These are phyloP conservation scores for Lycium ferocissimum DNA, from an alignment of 257 asterid genomes.

Conservation along the genomic window DNA sequence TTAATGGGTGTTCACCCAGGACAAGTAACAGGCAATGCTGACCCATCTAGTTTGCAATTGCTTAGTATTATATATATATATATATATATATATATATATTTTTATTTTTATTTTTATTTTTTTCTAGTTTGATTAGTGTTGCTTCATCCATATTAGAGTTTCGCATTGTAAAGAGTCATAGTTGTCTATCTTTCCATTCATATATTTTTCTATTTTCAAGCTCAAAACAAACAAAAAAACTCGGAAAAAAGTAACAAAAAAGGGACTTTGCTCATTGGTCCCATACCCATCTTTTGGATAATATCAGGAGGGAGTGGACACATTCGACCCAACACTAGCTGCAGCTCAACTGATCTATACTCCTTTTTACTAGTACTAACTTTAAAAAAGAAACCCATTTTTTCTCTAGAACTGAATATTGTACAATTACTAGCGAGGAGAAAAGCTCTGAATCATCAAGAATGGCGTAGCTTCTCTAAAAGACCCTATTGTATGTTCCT, in stretches of 20 bases:
- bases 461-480: neutral
- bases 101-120: too few relatives aligned
- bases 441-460: neutral
- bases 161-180: too few relatives aligned
- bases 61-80: too few relatives aligned
- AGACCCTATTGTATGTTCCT: constrained; percentile 8
- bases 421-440: neutral
- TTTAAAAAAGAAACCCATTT: neutral
- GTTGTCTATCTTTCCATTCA: too few relatives aligned
- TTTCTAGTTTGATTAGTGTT: too few relatives aligned
- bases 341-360: neutral
- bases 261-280: neutral
- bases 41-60: too few relatives aligned
- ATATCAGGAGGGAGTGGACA: constrained; percentile 27
- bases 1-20: too few relatives aligned
- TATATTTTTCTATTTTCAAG: too few relatives aligned
- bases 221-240: neutral
- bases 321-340: constrained; percentile 16
- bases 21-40: too few relatives aligned
- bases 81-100: too few relatives aligned
- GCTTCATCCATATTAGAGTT: too few relatives aligned
- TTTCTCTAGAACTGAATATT: neutral
- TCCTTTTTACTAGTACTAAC: neutral
- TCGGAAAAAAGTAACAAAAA: neutral
- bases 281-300: neutral